Evolutionary conservation across 139 green algal genomes (phyloP).

Genomic region (Chloropicon primus): DNA sequence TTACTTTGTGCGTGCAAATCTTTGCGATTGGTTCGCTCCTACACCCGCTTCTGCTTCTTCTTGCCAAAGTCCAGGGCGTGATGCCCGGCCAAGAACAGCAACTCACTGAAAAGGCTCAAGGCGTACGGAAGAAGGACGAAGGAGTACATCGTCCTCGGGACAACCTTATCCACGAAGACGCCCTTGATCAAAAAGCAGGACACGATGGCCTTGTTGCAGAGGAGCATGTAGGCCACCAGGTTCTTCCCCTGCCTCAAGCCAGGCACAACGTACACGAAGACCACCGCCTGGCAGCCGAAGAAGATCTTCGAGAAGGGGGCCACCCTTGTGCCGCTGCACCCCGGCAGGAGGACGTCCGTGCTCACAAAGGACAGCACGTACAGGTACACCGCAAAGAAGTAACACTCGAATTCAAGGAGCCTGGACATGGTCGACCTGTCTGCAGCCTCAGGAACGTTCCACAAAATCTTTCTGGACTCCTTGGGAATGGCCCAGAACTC

Average conservation of each 20-base stretch:
- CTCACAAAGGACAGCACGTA: background rate
- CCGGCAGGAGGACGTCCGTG: background rate
- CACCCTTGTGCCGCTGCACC: background rate
- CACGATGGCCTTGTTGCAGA: background rate
- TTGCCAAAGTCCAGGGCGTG: no score
- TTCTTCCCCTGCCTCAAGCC: background rate
- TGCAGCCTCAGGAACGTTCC: background rate
- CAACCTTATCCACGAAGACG: background rate
- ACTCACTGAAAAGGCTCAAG: background rate
- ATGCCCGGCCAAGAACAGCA: no score
- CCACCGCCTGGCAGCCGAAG: background rate
- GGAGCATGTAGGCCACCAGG: background rate
- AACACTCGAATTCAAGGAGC: background rate
- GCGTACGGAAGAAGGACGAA: background rate
- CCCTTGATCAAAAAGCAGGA: background rate
- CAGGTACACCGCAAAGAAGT: background rate
- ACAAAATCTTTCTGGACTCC: background rate
- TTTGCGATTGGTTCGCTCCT: no score
- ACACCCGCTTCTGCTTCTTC: no score
- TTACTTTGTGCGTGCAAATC: no score
- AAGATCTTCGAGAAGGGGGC: background rate
- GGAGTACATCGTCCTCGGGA: background rate
- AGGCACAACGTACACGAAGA: background rate
- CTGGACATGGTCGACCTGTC: background rate
- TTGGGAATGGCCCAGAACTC: background rate